A percentile compares a stretch with the other conserved stretches of the same genome.
phyloP scores from a whole-genome alignment of 2,329 filamentous ascomycete genomes.

The Lachnellula suecica region DNA sequence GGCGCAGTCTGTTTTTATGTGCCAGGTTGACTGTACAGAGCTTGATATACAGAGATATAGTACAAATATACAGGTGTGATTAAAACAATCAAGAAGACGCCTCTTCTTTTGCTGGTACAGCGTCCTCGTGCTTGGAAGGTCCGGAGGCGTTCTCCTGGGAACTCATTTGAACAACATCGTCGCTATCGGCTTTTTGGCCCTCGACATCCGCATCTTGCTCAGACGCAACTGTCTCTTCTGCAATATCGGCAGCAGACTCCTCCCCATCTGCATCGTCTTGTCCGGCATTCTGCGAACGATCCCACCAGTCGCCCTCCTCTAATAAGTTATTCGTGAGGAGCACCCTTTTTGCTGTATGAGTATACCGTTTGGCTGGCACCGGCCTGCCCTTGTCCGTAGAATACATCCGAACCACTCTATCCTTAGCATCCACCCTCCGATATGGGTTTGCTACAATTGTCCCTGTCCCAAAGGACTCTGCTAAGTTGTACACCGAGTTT shows the following conservation, averaged over 20 bases:
- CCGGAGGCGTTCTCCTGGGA: neutral
- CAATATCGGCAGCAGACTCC: neutral
- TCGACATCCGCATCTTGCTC: neutral
- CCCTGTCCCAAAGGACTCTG: conserved; percentile 1
- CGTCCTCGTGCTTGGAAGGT: neutral
- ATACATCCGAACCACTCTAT: neutral
- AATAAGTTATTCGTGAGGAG: neutral
- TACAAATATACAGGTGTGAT: neutral
- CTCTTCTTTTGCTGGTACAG: neutral
- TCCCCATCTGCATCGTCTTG: neutral
- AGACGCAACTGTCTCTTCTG: neutral
- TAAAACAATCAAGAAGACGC: neutral
- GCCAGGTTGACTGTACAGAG: neutral
- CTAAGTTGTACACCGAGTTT: conserved; percentile 11
- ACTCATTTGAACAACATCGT: neutral
- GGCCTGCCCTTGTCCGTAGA: neutral
- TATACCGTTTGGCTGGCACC: neutral
- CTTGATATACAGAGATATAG: neutral
- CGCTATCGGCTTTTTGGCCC: neutral
- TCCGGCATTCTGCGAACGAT: neutral
- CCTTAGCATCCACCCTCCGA: neutral
- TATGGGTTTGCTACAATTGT: neutral
- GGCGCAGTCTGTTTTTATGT: neutral
- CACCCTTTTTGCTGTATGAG: neutral
- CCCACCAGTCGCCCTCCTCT: neutral